Base-by-base conservation (phyloP, 1,139 yeast species). In the Protomyces arabidopsidicola region DNA sequence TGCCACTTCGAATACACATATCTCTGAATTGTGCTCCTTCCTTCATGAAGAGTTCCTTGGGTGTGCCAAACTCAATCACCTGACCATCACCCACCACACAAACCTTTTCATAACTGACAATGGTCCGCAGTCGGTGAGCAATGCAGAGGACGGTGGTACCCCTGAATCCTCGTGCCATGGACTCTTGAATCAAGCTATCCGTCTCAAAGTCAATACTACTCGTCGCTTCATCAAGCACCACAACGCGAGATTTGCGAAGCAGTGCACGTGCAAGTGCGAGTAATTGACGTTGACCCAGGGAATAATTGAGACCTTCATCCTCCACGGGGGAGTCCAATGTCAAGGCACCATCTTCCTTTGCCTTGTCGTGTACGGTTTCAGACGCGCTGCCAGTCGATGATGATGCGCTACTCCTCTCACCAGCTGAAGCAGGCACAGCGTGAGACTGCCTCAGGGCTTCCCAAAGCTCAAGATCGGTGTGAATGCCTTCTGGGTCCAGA, bases 121-220 rank as follows among this genome's bases (percentile, higher is more conserved):
- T 88, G 0, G 96, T 89, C 69, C 89, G 90, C 64, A 89, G 79
- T 65, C 96, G 82, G 72, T 88, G 95, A 3, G 95, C 95, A 75
- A 88, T 86, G 71, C 91, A 86, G 70, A 88, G 75, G 62, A 87
- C 84, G 0, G 95, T 87, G 73, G 91, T 85, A 57, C 82, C 74
- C 8, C 76, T 71, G 71, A 88, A 87, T 72, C 86, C 90, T 14
- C 75, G 76, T 9, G 79, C 77, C 67, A 87, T 86, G 34, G 89
- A 84, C 4, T 76, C 70, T 74, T 88, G 95, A 69, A 88, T 86
- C 72, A 81, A 82, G 54, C 82, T 78, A 73, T 88, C 95, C 0
- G 95, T 87, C 68, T 84, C 88, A 71, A 85, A 86, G 72, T 88
- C 95, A 52, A 88, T 93, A 9, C 88, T 84, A 0, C 95, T 87